Percentiles rank a stretch among this genome's conserved stretches.
Conservation (phyloP, 768 basidiomycete genomes). For the Leucogyrophana mollusca region DNA sequence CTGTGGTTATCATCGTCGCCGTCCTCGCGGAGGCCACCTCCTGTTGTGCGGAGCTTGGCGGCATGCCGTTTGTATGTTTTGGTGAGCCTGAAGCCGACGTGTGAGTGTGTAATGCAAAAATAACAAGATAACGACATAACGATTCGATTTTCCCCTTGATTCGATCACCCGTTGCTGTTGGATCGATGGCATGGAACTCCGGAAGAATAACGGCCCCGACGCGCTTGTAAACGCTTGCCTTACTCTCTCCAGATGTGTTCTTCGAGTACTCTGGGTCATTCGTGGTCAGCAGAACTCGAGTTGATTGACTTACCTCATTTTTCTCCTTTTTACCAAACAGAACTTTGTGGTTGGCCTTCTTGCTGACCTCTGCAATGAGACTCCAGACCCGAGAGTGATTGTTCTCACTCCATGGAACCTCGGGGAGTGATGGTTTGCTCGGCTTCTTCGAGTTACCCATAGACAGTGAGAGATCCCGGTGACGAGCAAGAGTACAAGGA, state of each 20-base stretch:
- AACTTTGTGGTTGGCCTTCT: conserved; percentile 16
- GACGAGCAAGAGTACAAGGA: too few relatives aligned
- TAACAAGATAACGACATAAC: conserved; percentile 5
- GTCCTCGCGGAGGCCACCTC: conserved; percentile 10
- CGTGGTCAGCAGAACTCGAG: too few relatives aligned
- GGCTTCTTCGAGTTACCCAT: too few relatives aligned
- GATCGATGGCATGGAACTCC: conserved; percentile 10
- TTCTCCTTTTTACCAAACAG: conserved; percentile 18
- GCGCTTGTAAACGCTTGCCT: conserved; percentile 17
- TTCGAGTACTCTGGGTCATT: neutral
- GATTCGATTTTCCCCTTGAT: conserved; percentile 18
- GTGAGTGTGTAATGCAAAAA: neutral
- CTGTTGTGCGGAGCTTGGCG: neutral
- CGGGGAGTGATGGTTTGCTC: neutral
- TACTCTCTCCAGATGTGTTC: conserved; percentile 24
- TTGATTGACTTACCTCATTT: conserved; percentile 8
- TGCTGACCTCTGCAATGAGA: conserved; percentile 9
- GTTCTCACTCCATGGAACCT: neutral
- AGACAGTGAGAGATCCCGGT: too few relatives aligned
- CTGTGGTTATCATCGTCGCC: conserved; percentile 16
- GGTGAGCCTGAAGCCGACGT: neutral
- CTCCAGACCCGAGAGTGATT: neutral
- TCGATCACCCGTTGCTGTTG: conserved; percentile 11
- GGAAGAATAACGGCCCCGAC: conserved; percentile 20
- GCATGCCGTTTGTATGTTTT: neutral